phyloP scores from a whole-genome alignment of 2,329 filamentous ascomycete species.

The Zarea fungicola region DNA sequence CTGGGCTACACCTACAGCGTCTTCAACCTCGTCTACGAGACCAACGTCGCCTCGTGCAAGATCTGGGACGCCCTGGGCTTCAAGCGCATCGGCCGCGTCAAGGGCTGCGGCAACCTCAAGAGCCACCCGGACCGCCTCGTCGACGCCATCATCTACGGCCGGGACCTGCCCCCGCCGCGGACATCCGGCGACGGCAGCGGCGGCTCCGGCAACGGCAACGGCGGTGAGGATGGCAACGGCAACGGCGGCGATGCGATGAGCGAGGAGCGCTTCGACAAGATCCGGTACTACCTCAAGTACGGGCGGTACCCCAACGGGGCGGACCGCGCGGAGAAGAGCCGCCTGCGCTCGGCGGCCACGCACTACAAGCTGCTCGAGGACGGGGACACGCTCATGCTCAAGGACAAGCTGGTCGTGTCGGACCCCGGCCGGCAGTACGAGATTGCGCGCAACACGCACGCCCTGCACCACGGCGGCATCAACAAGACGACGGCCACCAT shows the following conservation, averaged over 20 bases:
- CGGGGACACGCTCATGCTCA: slow-evolving; percentile 84
- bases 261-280: slow-evolving; percentile 98
- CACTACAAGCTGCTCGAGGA: slow-evolving; percentile 82
- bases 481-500: slow-evolving; percentile 97
- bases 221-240: slow-evolving; percentile 16
- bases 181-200: slow-evolving; percentile 20
- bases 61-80: slow-evolving; percentile 92
- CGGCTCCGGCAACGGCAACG: slow-evolving; percentile 65
- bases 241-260: slow-evolving; percentile 63
- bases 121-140: slow-evolving; percentile 64
- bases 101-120: slow-evolving; percentile 63
- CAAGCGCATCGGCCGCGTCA: slow-evolving; percentile 83
- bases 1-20: slow-evolving; percentile 87
- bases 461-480: slow-evolving; percentile 78
- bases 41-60: slow-evolving; percentile 81
- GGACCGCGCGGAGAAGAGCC: slow-evolving; percentile 91
- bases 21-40: slow-evolving; percentile 93
- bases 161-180: slow-evolving; percentile 43
- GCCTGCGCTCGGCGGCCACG: slow-evolving; percentile 85
- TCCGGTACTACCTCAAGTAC: slow-evolving; percentile 93
- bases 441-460: slow-evolving; percentile 74
- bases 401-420: slow-evolving; percentile 94
- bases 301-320: slow-evolving; percentile 89
- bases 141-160: slow-evolving; percentile 74
- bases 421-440: slow-evolving; percentile 87